A percentile compares a stretch with the other conserved stretches of the same genome.
Evolutionary conservation across 495 filamentous ascomycete species (phyloP).

Genomic region (Cladorrhinum samala): DNA sequence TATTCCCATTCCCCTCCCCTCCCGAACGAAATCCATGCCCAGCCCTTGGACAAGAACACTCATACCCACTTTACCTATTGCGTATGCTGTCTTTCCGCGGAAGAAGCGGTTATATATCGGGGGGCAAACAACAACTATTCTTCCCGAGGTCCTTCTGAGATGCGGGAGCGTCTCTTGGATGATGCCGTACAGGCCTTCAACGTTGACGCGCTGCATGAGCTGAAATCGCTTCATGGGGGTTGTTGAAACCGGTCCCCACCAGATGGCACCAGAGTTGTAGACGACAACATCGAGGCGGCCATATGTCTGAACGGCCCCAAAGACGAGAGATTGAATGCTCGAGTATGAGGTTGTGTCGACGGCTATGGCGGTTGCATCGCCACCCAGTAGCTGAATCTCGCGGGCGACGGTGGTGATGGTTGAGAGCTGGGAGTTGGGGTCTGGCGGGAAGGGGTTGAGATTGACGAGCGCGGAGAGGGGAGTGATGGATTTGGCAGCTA

Average conservation of each 20-base stretch:
- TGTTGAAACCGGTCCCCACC: constrained; percentile 69
- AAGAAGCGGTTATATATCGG: constrained; percentile 85
- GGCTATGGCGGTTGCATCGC: constrained; percentile 57
- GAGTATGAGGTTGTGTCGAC: constrained; percentile 63
- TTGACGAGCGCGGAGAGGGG: constrained; percentile 55
- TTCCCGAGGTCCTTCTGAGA: constrained; percentile 36
- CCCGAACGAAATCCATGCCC: constrained; percentile 73
- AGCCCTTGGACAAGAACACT: constrained; percentile 73
- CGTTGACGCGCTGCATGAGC: constrained; percentile 77
- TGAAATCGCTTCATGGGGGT: constrained; percentile 76
- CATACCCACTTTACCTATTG: constrained; percentile 83
- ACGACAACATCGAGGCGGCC: constrained; percentile 63
- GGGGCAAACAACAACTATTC: constrained; percentile 76
- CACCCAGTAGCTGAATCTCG: constrained; percentile 65
- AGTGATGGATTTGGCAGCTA: constrained; percentile 74
- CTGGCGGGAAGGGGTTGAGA: constrained; percentile 61
- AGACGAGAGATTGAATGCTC: constrained; percentile 58
- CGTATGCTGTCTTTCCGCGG: constrained; percentile 80
- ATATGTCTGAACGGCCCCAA: constrained; percentile 56
- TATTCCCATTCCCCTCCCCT: constrained; percentile 64
- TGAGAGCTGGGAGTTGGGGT: constrained; percentile 72
- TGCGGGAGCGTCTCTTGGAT: constrained; percentile 62
- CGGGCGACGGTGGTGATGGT: constrained; percentile 80
- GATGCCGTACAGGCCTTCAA: constrained; percentile 64
- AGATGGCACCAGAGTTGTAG: constrained; percentile 84